Percentiles rank a stretch among this genome's conserved stretches.
Evolutionary conservation across 805 yeast genomes (phyloP).

Genomic region (Saturnispora hagleri): DNA sequence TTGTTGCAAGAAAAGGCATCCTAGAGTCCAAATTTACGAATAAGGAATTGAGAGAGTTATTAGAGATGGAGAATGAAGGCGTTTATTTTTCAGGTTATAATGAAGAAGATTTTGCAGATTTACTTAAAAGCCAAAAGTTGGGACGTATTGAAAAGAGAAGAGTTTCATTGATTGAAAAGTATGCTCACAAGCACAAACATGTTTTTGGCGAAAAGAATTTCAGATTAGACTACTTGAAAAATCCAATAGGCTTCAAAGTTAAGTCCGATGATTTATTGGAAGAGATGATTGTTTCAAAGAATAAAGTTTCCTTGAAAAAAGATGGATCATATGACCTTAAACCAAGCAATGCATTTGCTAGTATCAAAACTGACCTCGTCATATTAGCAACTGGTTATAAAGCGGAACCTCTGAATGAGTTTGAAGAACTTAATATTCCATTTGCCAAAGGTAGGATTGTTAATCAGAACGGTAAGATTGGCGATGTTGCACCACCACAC

Average conservation of each 20-base stretch:
- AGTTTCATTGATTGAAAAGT: constrained; percentile 51
- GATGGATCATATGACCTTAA: constrained; percentile 29
- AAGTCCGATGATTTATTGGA: constrained; percentile 30
- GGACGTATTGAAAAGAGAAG: constrained; percentile 57
- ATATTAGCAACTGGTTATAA: constrained; percentile 79
- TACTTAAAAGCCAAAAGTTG: constrained; percentile 23
- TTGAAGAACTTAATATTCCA: constrained; percentile 39
- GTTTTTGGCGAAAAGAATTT: constrained; percentile 33
- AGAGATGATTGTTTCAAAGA: constrained; percentile 42
- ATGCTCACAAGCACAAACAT: constrained; percentile 18
- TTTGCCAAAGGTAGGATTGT: constrained; percentile 40
- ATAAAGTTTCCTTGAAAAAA: constrained; percentile 27
- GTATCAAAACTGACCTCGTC: constrained; percentile 49
- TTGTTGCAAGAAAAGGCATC: constrained; percentile 82
- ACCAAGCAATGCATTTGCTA: constrained; percentile 10
- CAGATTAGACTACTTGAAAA: constrained; percentile 59
- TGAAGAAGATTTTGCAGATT: constrained; percentile 28
- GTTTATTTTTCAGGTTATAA: constrained; percentile 40
- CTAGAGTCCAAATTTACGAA: constrained; percentile 84
- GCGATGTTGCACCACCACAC: constrained; percentile 29
- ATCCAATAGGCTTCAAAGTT: constrained; percentile 49
- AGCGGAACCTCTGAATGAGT: constrained; percentile 55
- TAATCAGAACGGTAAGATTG: constrained; percentile 38
- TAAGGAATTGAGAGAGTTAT: constrained; percentile 80
- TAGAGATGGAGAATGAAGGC: constrained; percentile 46